A percentile compares a stretch with the other conserved stretches of the same genome.
Conservation (phyloP, 306 rosid species). For the Prunus persica region DNA sequence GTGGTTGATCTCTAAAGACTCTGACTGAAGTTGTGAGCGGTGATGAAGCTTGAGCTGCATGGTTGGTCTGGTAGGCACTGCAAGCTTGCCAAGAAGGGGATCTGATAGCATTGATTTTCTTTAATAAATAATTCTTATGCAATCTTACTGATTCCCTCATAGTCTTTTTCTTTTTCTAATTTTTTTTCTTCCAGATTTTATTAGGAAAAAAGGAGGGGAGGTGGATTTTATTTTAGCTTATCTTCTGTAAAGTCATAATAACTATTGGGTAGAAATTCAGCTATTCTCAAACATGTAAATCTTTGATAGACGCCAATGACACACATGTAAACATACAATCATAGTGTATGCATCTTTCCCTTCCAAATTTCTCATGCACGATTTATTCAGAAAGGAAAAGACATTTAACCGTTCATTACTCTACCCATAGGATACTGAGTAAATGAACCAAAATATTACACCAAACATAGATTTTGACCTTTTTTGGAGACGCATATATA, state of each 20-base stretch:
- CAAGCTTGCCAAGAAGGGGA: constrained; percentile 41
- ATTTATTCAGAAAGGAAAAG: neutral
- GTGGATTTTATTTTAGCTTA: neutral
- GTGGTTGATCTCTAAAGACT: constrained; percentile 67
- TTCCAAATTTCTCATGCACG: neutral
- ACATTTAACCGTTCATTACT: neutral
- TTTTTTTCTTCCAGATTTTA: neutral
- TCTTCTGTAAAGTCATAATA: constrained; percentile 19
- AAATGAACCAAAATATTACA: neutral
- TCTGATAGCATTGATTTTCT: neutral
- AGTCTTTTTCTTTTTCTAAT: neutral
- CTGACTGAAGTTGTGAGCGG: constrained; percentile 50
- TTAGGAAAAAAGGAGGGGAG: neutral
- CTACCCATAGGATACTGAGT: neutral
- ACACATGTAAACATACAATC: neutral
- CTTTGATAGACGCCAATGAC: constrained; percentile 8
- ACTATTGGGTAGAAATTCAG: constrained; percentile 8
- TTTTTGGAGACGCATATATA: neutral
- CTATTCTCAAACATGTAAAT: constrained; percentile 31
- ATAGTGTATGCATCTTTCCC: neutral
- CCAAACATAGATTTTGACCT: neutral
- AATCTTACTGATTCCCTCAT: constrained; percentile 7
- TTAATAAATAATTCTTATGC: neutral
- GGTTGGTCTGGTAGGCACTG: constrained; percentile 35
- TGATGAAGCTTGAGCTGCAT: constrained; percentile 24